phyloP scores from a whole-genome alignment of 306 rosid genomes.

The Sophora flavescens region DNA sequence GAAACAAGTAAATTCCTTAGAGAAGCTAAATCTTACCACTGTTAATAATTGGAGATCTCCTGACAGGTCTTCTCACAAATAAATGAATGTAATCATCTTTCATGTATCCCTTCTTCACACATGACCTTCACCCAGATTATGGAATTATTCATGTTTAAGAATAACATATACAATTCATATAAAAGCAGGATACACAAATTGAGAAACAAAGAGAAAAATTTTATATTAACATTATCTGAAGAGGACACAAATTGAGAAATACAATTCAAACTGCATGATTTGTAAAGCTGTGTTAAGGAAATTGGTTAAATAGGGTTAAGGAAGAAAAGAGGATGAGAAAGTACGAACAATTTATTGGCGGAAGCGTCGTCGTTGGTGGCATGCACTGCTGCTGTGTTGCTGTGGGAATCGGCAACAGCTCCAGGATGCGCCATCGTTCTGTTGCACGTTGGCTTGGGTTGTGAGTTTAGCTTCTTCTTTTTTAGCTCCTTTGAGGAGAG shows the following conservation, averaged over 20 bases:
- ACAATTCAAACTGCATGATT: constrained; percentile 30
- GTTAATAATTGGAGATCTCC: constrained; percentile 95
- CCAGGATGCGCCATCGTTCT: constrained; percentile 34
- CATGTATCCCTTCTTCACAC: constrained; percentile 95
- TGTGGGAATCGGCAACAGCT: constrained; percentile 43
- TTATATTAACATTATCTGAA: neutral
- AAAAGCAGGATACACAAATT: constrained; percentile 13
- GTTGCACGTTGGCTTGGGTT: too few relatives aligned
- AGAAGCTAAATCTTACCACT: constrained; percentile 66
- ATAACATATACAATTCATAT: constrained; percentile 18
- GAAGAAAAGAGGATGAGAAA: neutral
- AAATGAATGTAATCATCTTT: constrained; percentile 87
- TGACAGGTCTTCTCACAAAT: constrained; percentile 85
- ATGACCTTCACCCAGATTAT: constrained; percentile 67
- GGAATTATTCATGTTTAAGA: constrained; percentile 32
- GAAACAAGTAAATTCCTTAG: constrained; percentile 26
- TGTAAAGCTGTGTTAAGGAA: neutral
- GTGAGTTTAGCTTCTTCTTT: too few relatives aligned
- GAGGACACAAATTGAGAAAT: neutral
- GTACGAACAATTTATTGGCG: constrained; percentile 50
- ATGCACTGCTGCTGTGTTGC: constrained; percentile 53
- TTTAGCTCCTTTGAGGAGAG: too few relatives aligned
- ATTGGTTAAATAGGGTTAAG: neutral
- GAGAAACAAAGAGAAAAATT: neutral
- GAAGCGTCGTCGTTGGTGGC: constrained; percentile 58